These are phyloP conservation scores for Xerocomellus intermedius DNA, from an alignment of 768 basidiomycete genomes.

Conservation along the genomic window DNA sequence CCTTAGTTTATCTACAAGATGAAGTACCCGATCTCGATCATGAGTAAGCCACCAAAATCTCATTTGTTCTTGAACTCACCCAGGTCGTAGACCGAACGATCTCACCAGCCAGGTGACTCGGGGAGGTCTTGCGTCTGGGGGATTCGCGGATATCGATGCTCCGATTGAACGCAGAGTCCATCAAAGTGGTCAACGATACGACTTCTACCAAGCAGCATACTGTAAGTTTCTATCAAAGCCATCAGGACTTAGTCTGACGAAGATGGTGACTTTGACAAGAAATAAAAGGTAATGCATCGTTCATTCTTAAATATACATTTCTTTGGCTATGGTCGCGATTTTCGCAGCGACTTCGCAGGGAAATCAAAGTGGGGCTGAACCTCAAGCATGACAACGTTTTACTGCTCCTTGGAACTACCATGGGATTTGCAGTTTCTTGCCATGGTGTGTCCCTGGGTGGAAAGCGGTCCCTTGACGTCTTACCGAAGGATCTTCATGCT, in stretches of 20 bases:
- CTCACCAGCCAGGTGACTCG: not conserved
- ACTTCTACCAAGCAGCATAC: not conserved
- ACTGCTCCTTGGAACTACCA: not conserved
- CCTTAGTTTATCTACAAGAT: too few relatives aligned
- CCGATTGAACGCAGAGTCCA: not conserved
- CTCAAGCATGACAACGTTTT: not conserved
- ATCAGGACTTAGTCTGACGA: slow-evolving; percentile 2
- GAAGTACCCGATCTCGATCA: not conserved
- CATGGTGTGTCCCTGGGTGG: slow-evolving; percentile 1
- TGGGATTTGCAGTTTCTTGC: not conserved
- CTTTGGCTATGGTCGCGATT: not conserved
- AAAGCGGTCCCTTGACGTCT: not conserved
- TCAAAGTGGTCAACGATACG: not conserved
- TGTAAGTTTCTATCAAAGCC: slow-evolving; percentile 8
- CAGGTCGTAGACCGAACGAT: not conserved
- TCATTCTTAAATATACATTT: not conserved
- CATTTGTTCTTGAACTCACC: not conserved
- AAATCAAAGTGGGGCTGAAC: not conserved
- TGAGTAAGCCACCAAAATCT: not conserved
- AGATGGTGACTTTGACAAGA: slow-evolving; percentile 5
- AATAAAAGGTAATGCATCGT: slow-evolving; percentile 2
- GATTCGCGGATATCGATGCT: slow-evolving; percentile 7
- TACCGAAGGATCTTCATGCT: not conserved
- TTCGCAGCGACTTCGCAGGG: slow-evolving; percentile 12
- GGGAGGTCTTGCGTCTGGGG: not conserved